phyloP scores from a whole-genome alignment of 2,329 filamentous ascomycete species.

The Colletotrichum tanaceti region DNA sequence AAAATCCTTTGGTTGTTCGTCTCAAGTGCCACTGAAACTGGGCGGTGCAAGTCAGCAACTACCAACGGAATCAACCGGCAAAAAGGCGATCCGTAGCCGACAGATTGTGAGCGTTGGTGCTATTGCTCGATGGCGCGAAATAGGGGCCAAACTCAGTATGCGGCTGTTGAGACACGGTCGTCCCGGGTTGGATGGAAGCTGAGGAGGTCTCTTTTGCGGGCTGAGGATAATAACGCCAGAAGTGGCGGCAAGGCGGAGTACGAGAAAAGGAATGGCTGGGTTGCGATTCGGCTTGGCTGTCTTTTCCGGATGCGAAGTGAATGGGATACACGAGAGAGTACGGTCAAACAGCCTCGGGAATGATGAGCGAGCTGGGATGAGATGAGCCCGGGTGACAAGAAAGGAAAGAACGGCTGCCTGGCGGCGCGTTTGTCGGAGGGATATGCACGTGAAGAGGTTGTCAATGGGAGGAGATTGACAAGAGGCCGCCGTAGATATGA shows the following conservation, averaged over 20 bases:
- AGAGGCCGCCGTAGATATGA: conserved; percentile 32
- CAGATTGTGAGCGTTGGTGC: conserved; percentile 14
- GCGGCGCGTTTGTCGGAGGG: conserved; percentile 19
- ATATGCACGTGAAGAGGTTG: conserved; percentile 19
- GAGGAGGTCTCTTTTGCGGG: conserved; percentile 14
- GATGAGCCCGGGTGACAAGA: neutral
- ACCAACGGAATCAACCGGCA: conserved; percentile 31
- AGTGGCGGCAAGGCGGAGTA: conserved; percentile 28
- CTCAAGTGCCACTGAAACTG: conserved; percentile 41
- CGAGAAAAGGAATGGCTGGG: conserved; percentile 25
- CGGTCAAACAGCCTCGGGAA: conserved; percentile 32
- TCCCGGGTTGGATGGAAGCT: conserved; percentile 24
- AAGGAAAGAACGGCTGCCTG: conserved; percentile 24
- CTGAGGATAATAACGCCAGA: conserved; percentile 8
- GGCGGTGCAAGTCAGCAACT: conserved; percentile 40
- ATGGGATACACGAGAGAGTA: conserved; percentile 26
- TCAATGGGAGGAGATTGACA: neutral
- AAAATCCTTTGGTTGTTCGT: conserved; percentile 35
- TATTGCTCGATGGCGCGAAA: conserved; percentile 15
- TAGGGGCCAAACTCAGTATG: conserved; percentile 24
- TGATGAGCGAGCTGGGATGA: conserved; percentile 18
- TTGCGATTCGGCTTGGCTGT: neutral
- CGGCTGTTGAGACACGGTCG: conserved; percentile 31
- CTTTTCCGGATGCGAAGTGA: conserved; percentile 11
- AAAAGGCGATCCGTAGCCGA: conserved; percentile 29